Conservation (phyloP, 164 flowering plant genomes). For the Magnolia officinalis region DNA sequence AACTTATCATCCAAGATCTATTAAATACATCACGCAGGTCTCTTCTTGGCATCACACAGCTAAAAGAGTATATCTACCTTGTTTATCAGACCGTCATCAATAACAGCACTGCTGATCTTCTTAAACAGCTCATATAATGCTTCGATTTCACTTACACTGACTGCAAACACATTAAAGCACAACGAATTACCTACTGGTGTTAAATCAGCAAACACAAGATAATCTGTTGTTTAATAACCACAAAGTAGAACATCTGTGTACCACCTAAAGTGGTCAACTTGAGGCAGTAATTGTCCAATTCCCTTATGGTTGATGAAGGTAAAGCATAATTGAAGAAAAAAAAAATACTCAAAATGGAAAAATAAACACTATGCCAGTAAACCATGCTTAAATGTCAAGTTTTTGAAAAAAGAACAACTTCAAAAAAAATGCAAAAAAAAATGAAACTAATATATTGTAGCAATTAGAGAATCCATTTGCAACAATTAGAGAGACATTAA, state of each 20-base stretch:
- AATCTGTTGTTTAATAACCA: not conserved
- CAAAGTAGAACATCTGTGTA: not conserved
- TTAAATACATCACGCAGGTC: not conserved
- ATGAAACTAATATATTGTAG: too few species aligned
- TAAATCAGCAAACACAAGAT: not conserved
- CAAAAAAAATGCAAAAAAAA: not conserved
- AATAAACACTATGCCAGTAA: too few species aligned
- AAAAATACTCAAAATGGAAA: not conserved
- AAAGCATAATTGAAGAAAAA: not conserved
- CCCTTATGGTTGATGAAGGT: not conserved
- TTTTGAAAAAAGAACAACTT: not conserved
- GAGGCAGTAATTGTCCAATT: not conserved
- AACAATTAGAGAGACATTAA: not conserved
- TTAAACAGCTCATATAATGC: slow-evolving; percentile 60
- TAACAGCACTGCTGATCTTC: slow-evolving; percentile 62
- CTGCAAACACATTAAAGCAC: slow-evolving; percentile 28
- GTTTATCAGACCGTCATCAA: slow-evolving; percentile 65
- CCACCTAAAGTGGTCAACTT: not conserved
- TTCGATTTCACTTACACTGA: slow-evolving; percentile 69
- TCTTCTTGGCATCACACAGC: not conserved
- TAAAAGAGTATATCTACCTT: slow-evolving; percentile 32
- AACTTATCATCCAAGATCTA: not conserved
- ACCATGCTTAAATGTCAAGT: too few species aligned
- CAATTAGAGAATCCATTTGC: too few species aligned
- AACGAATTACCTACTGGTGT: not conserved